Percentiles rank a stretch among this genome's conserved stretches.
These are phyloP conservation scores for Mycena rebaudengoi DNA, from an alignment of 768 basidiomycete species.

Conservation along the genomic window DNA sequence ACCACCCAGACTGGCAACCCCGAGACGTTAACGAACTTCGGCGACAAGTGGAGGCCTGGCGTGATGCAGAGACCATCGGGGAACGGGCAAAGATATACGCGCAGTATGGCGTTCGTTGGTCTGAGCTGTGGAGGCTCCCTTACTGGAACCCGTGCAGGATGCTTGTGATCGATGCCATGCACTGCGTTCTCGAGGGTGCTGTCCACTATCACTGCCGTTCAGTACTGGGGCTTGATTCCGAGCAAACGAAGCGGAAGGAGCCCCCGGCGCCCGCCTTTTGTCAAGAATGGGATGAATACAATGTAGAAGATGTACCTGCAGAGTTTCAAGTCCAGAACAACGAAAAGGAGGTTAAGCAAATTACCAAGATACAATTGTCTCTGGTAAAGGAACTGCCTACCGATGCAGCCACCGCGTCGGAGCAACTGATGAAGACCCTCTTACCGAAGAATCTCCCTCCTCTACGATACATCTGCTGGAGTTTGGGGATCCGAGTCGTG, in stretches of 20 bases:
- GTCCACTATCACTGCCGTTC: conserved; percentile 25
- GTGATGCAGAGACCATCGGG: conserved; percentile 9
- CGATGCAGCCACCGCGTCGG: no score
- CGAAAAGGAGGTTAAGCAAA: neutral
- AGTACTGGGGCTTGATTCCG: conserved; percentile 22
- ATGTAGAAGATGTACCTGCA: neutral
- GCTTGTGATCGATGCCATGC: conserved; percentile 42
- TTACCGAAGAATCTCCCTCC: neutral
- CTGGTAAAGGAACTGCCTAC: no score
- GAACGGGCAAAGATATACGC: conserved; percentile 25
- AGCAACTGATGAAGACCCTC: neutral
- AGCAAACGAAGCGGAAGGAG: neutral
- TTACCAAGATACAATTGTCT: neutral
- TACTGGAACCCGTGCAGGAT: conserved; percentile 37
- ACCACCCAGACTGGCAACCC: conserved; percentile 13
- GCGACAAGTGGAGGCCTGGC: conserved; percentile 17
- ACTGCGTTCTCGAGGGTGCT: conserved; percentile 34
- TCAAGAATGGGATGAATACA: neutral
- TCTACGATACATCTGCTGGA: neutral
- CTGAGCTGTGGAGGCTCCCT: conserved; percentile 31
- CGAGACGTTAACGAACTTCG: conserved; percentile 12
- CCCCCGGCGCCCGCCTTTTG: neutral
- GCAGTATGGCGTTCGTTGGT: conserved; percentile 32
- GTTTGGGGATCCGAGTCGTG: no score
- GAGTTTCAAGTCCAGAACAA: neutral